phyloP scores from a whole-genome alignment of 2,329 filamentous ascomycete genomes.

The Alternaria sp. region DNA sequence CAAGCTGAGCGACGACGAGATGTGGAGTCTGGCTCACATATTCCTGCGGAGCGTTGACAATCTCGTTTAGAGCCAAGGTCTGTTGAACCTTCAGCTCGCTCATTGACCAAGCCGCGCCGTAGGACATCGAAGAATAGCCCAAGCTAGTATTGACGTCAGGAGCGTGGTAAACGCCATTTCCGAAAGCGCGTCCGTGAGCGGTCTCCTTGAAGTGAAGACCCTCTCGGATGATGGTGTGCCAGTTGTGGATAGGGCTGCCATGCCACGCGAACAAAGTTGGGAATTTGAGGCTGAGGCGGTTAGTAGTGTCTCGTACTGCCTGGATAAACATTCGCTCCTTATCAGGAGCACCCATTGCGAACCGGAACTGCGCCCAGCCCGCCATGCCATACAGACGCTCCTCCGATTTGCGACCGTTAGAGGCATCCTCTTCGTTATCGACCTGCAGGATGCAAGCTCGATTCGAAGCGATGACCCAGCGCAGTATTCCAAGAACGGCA shows the following conservation, averaged over 20 bases:
- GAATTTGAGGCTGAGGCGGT: slow-evolving; percentile 52
- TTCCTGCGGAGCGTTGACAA: slow-evolving; percentile 73
- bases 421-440: slow-evolving; percentile 48
- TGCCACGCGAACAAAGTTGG: slow-evolving; percentile 89
- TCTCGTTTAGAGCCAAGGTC: slow-evolving; percentile 80
- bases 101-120: slow-evolving; percentile 63
- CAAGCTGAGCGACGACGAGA: slow-evolving; percentile 74
- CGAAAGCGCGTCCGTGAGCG: slow-evolving; percentile 71
- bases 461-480: slow-evolving; percentile 92
- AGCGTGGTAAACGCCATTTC: slow-evolving; percentile 84
- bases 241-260: slow-evolving; percentile 76
- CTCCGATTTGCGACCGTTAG: slow-evolving; percentile 43
- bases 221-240: slow-evolving; percentile 87
- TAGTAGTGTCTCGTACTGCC: slow-evolving; percentile 60
- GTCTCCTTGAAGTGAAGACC: slow-evolving; percentile 75
- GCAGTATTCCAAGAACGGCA: slow-evolving; percentile 70
- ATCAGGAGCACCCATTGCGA: slow-evolving; percentile 88
- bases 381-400: slow-evolving; percentile 68
- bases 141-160: slow-evolving; percentile 63
- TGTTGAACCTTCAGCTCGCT: slow-evolving; percentile 66
- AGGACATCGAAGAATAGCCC: slow-evolving; percentile 51
- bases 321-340: slow-evolving; percentile 78
- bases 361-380: slow-evolving; percentile 79
- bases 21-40: slow-evolving; percentile 65
- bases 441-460: slow-evolving; percentile 84